Conservation (phyloP, 2,329 filamentous ascomycete genomes). For the Aspergillus uvarum region DNA sequence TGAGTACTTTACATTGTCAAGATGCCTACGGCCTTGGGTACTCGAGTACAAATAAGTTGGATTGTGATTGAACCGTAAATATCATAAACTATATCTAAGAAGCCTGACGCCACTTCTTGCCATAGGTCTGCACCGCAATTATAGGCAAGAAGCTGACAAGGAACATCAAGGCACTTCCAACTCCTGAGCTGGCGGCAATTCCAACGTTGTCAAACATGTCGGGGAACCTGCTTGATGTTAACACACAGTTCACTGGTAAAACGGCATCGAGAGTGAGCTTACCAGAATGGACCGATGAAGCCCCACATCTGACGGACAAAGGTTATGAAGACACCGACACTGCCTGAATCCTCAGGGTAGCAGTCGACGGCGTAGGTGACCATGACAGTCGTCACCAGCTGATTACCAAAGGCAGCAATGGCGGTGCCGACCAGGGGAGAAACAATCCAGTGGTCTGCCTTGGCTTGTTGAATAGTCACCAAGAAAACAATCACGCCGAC, state of each 20-base stretch:
- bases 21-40: too few species aligned
- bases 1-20: too few species aligned
- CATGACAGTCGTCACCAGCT: constrained; percentile 62
- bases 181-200: constrained; percentile 32
- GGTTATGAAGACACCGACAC: constrained; percentile 61
- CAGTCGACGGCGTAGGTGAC: constrained; percentile 62
- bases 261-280: constrained; percentile 1
- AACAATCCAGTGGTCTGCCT: constrained; percentile 54
- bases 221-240: constrained; percentile 31
- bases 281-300: constrained; percentile 42
- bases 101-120: constrained; percentile 13
- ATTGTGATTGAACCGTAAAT: neutral
- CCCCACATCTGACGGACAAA: constrained; percentile 51
- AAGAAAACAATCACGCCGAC: constrained; percentile 58
- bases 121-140: constrained; percentile 14
- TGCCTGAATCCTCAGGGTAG: constrained; percentile 54
- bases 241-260: neutral
- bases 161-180: constrained; percentile 30
- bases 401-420: constrained; percentile 57
- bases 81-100: neutral
- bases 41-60: too few species aligned
- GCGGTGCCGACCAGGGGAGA: constrained; percentile 59
- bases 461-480: constrained; percentile 51
- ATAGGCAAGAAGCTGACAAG: constrained; percentile 18
- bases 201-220: constrained; percentile 39